phyloP scores from a whole-genome alignment of 352 stramenopile species.

The Globisporangium recalcitrans region DNA sequence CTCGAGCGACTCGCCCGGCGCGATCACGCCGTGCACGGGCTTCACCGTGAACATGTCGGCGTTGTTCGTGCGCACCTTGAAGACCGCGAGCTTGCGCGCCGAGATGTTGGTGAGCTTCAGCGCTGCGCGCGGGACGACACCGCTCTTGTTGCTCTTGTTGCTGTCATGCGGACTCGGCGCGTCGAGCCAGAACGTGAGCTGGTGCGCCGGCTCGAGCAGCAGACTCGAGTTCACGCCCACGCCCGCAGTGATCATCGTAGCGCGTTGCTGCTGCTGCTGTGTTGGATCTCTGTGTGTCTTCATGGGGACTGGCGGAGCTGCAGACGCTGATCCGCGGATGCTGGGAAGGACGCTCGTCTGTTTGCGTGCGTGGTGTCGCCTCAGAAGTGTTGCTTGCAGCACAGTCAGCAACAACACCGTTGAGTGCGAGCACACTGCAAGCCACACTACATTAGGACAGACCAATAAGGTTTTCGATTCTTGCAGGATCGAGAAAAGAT shows the following conservation, averaged over 20 bases:
- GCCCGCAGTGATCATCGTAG: constrained; percentile 62
- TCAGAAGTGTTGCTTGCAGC: not conserved
- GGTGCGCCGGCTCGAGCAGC: constrained; percentile 58
- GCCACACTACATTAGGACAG: no score
- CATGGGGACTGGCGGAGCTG: not conserved
- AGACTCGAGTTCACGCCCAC: constrained; percentile 69
- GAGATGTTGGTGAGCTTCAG: constrained; percentile 64
- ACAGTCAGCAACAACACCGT: no score
- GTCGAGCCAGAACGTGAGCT: constrained; percentile 41
- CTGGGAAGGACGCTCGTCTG: not conserved
- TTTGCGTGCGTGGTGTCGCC: not conserved
- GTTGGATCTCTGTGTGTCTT: not conserved
- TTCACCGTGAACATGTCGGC: constrained; percentile 71
- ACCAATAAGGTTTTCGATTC: not conserved
- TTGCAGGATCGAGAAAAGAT: no score
- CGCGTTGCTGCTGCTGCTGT: not conserved
- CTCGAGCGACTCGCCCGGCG: constrained; percentile 27
- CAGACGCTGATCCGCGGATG: not conserved
- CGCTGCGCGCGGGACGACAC: constrained; percentile 3
- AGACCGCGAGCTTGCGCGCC: constrained; percentile 46
- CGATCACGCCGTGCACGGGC: constrained; percentile 54
- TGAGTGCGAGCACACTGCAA: no score
- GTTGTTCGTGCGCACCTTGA: constrained; percentile 75
- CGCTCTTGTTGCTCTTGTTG: not conserved
- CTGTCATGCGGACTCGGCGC: not conserved